phyloP scores from a whole-genome alignment of 768 basidiomycete genomes.

The Phallus indusiatus region DNA sequence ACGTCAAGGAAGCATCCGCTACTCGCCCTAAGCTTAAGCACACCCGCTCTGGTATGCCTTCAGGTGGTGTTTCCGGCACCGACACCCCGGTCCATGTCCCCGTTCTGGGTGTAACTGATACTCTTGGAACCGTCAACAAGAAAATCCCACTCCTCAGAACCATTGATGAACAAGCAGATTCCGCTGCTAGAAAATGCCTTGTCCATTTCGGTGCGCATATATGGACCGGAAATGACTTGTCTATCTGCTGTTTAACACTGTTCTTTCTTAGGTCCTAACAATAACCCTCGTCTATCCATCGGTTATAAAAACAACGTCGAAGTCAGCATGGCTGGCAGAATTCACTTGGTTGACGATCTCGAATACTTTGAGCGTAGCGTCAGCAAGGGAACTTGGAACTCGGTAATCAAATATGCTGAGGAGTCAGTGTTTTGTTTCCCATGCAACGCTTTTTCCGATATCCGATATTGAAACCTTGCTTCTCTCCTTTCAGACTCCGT shows the following conservation, averaged over 20 bases:
- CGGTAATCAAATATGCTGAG: slow-evolving; percentile 71
- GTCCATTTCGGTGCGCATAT: slow-evolving; percentile 32
- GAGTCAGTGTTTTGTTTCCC: slow-evolving; percentile 27
- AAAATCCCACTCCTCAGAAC: slow-evolving; percentile 68
- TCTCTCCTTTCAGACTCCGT: slow-evolving; percentile 32
- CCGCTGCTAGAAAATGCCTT: slow-evolving; percentile 74
- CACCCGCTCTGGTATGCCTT: slow-evolving; percentile 36
- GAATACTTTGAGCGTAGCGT: slow-evolving; percentile 70
- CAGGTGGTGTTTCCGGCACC: slow-evolving; percentile 65
- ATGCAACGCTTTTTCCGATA: background rate
- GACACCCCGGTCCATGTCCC: slow-evolving; percentile 61
- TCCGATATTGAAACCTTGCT: background rate
- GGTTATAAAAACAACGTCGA: slow-evolving; percentile 80
- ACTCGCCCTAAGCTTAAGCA: slow-evolving; percentile 77
- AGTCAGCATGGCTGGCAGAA: slow-evolving; percentile 80
- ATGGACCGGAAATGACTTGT: background rate
- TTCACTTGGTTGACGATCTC: slow-evolving; percentile 77
- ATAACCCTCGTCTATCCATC: slow-evolving; percentile 76
- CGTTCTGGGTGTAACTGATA: slow-evolving; percentile 31
- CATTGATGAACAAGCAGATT: slow-evolving; percentile 78
- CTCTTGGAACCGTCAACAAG: slow-evolving; percentile 35
- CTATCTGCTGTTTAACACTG: background rate
- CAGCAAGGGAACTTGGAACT: slow-evolving; percentile 66
- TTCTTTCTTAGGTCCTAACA: slow-evolving; percentile 62
- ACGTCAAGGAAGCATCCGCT: slow-evolving; percentile 61